These are phyloP conservation scores for Coelastrella sp. DNA, from an alignment of 139 green algal species.

Conservation along the genomic window DNA sequence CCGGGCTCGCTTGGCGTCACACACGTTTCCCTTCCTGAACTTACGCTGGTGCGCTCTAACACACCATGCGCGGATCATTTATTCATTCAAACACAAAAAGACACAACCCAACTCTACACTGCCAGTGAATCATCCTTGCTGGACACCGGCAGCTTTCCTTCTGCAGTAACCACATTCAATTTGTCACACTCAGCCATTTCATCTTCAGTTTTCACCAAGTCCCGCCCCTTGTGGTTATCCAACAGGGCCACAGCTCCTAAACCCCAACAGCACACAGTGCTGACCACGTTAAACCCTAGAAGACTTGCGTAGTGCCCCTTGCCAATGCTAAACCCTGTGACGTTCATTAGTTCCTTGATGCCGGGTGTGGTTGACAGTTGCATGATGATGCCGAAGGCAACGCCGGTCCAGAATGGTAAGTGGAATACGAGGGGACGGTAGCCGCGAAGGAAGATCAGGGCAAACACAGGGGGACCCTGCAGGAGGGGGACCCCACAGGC, in stretches of 20 bases:
- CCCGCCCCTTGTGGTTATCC: conserved; percentile 19
- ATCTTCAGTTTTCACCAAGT: neutral
- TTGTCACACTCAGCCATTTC: no score
- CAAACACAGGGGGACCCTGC: no score
- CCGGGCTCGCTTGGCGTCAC: no score
- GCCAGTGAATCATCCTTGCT: no score
- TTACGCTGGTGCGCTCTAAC: no score
- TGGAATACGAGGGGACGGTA: conserved; percentile 51
- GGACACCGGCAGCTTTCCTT: no score
- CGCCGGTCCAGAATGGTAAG: conserved; percentile 49
- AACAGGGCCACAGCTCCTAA: conserved; percentile 8
- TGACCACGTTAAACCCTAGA: conserved; percentile 39
- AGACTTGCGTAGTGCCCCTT: conserved; percentile 11
- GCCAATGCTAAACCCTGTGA: conserved; percentile 37
- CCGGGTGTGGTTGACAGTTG: conserved; percentile 37
- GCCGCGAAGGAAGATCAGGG: conserved; percentile 6
- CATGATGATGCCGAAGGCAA: conserved; percentile 46
- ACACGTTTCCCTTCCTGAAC: no score
- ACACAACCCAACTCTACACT: no score
- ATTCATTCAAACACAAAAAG: no score
- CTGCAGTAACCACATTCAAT: no score
- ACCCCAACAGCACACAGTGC: conserved; percentile 19
- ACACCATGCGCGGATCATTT: no score
- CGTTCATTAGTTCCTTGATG: conserved; percentile 32
- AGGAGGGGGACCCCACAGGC: no score